Evolutionary conservation across 495 filamentous ascomycete genomes (phyloP).

Genomic region (Xylaria grammica): DNA sequence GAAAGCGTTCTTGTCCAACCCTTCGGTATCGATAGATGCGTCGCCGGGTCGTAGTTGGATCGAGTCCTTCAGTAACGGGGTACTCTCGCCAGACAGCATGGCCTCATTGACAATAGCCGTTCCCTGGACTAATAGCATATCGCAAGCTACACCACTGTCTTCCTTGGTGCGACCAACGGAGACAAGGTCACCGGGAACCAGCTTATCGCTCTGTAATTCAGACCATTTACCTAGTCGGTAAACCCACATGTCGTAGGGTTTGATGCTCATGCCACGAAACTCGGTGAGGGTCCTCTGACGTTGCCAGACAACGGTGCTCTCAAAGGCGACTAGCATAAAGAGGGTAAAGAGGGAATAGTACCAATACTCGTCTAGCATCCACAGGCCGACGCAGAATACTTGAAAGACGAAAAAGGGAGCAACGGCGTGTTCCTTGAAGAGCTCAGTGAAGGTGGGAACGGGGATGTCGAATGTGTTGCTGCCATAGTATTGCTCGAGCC

Average conservation of each 20-base stretch:
- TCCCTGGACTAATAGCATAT: slow-evolving; percentile 94
- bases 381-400: slow-evolving; percentile 96
- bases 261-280: slow-evolving; percentile 99
- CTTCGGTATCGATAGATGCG: slow-evolving; percentile 85
- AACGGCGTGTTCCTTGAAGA: slow-evolving; percentile 98
- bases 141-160: slow-evolving; percentile 94
- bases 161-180: slow-evolving; percentile 96
- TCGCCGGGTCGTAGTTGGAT: slow-evolving; percentile 87
- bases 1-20: slow-evolving; percentile 93
- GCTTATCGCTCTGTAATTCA: slow-evolving; percentile 89
- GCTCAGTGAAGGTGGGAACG: slow-evolving; percentile 90
- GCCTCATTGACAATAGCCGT: slow-evolving; percentile 98
- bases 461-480: slow-evolving; percentile 98
- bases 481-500: slow-evolving; percentile 89
- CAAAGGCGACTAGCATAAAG: slow-evolving; percentile 96
- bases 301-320: slow-evolving; percentile 99
- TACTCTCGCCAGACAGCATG: slow-evolving; percentile 98
- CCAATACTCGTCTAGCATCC: slow-evolving; percentile 99
- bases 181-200: slow-evolving; percentile 94
- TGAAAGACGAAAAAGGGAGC: slow-evolving; percentile 99
- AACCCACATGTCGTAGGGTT: slow-evolving; percentile 93
- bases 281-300: slow-evolving; percentile 94
- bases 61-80: slow-evolving; percentile 94
- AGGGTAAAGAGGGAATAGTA: slow-evolving; percentile 99
- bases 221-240: slow-evolving; percentile 84